Evolutionary conservation across 257 asterid species (phyloP).

Genomic region (Nicotiana noctiflora): DNA sequence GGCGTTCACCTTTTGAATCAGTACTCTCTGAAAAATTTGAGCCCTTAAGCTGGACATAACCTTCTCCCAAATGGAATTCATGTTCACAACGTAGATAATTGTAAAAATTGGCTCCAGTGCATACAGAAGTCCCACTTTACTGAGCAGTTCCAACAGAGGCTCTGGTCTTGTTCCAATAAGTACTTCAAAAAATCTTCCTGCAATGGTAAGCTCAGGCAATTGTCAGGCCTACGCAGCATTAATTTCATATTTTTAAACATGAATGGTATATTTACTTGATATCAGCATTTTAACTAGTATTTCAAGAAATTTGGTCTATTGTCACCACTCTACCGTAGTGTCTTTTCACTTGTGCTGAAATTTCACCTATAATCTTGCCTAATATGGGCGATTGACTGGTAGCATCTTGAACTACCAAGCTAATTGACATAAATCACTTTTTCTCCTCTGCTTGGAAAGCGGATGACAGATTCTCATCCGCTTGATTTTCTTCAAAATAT

Average conservation of each 20-base stretch:
- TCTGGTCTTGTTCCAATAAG: constrained; percentile 72
- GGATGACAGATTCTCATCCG: not conserved
- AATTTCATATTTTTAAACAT: not conserved
- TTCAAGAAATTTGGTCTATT: not conserved
- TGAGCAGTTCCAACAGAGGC: constrained; percentile 59
- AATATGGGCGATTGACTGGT: not conserved
- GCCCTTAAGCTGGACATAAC: constrained; percentile 97
- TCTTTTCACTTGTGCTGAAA: constrained; percentile 1
- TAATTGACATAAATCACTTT: not conserved
- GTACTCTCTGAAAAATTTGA: constrained; percentile 80
- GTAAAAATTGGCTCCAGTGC: constrained; percentile 77
- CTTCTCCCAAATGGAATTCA: constrained; percentile 95
- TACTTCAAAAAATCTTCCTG: constrained; percentile 88
- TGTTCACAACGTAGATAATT: constrained; percentile 64
- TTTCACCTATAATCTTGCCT: not conserved
- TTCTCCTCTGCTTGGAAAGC: not conserved
- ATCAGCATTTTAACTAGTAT: constrained; percentile 1
- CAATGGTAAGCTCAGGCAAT: constrained; percentile 18
- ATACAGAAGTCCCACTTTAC: constrained; percentile 64
- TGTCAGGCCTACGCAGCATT: not conserved
- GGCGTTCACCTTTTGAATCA: constrained; percentile 77
- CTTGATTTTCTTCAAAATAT: not conserved
- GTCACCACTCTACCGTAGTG: not conserved
- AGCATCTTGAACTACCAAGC: not conserved
- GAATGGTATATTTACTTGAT: not conserved